Evolutionary conservation across 495 filamentous ascomycete genomes (phyloP), one percentile per base, ranked within the genome.

Genomic region (Thermothielavioides terrestris): DNA sequence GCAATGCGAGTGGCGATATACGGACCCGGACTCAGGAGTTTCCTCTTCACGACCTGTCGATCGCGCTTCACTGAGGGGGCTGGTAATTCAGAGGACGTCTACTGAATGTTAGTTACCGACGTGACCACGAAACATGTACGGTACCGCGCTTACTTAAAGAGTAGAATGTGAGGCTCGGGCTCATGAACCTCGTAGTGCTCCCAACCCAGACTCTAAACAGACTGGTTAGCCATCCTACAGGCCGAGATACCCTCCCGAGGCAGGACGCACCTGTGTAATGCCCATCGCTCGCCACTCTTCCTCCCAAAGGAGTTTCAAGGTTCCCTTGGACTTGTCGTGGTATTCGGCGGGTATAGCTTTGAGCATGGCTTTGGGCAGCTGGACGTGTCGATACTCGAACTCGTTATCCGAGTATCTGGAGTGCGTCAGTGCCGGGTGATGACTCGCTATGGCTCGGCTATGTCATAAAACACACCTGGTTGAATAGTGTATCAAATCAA

Each of bases 181-280:
- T 95, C 94, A 64, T 98, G 92, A 46, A 97, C 92, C 68, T 98
- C 92, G 57, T 98, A 98, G 68, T 98, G 92, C 62, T 96, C 90
- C 92, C 92, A 98, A 22, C 92, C 92, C 54, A 97, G 72, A 67
- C 94, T 97, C 89, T 97, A 44, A n/a, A n/a, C 4, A 48, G 2
- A 18, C 18, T 15, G 7, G 34, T 60, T 10, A 63, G 55, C 36
- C 11, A 23, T 45, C 7, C 14, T 17, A 14, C 11, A 4, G 12
- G 8, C 34, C 26, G 27, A 6, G 6, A 12, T 22, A 5, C 18
- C 31, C 8, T 10, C 15, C 38, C 35, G 34, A 10, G 4, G 40
- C 23, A 50, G 21, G 50, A 51, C 72, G 31, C 66, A 92, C 89
- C 80, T 95, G 90, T 54, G 91, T 97, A 54, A 98, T 98, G 25